A percentile compares a stretch with the other conserved stretches of the same genome.
These are phyloP conservation scores for Amylostereum chailletii DNA, from an alignment of 1,284 basidiomycete species.

Conservation along the genomic window DNA sequence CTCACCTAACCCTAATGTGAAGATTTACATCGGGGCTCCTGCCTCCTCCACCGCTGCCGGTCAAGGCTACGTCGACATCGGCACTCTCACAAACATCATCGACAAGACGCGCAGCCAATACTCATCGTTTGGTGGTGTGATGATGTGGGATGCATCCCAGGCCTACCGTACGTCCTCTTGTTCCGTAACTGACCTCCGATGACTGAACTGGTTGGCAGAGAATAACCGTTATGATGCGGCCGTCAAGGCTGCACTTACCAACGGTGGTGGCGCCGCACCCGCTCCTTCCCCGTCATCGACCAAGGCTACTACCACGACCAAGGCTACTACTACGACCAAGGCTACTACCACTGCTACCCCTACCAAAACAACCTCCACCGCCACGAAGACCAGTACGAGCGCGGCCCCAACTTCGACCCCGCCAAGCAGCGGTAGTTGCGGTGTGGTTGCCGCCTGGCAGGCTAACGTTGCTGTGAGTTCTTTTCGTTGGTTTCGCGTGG, in stretches of 20 bases:
- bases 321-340: constrained; percentile 13
- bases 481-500: background rate
- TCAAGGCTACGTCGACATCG: constrained; percentile 41
- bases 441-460: constrained; percentile 38
- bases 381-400: constrained; percentile 14
- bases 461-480: constrained; percentile 33
- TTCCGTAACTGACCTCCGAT: background rate
- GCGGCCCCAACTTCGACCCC: constrained; percentile 21
- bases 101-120: constrained; percentile 35
- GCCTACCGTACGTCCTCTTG: constrained; percentile 35
- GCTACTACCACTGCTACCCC: constrained; percentile 18
- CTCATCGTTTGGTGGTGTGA: constrained; percentile 61
- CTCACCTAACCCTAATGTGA: constrained; percentile 50
- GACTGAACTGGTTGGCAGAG: constrained; percentile 7
- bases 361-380: constrained; percentile 7
- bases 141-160: constrained; percentile 61
- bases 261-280: constrained; percentile 21
- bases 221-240: constrained; percentile 44
- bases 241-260: constrained; percentile 41
- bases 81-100: constrained; percentile 36
- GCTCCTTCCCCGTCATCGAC: constrained; percentile 17
- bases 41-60: constrained; percentile 39
- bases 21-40: constrained; percentile 57
- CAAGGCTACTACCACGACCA: constrained; percentile 14
- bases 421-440: constrained; percentile 30